Evolutionary conservation across 768 basidiomycete genomes (phyloP), one percentile per base, ranked within the genome.

Genomic region (Lentinus tigrinus): DNA sequence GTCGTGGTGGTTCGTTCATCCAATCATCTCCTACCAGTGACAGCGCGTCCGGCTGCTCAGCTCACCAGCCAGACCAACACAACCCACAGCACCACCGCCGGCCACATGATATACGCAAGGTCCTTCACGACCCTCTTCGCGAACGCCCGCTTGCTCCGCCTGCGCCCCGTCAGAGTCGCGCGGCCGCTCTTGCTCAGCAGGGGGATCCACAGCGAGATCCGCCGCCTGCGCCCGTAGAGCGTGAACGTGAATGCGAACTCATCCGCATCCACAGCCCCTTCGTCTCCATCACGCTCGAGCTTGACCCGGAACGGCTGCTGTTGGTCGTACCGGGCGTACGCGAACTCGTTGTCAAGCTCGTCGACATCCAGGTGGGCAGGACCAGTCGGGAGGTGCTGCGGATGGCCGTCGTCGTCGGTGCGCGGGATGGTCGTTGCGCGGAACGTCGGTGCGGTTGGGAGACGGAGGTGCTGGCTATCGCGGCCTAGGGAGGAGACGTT

Each of bases 181-280:
- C 55, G 27, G 19, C 38, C 27, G 27, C 47, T 28, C 38, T n/a
- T 43, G n/a, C 42, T 16, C 26, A 52, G 31, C 17, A 63, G 38
- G 14, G 56, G 61, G 19, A 59, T 14, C n/a, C 47, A 52, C 24
- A 87, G 19, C 17, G 78, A 75, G 58, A 89, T 65, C n/a, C 82
- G 79, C 58, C 85, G 77, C 17, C 82, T 74, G 27, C 82, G 76
- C 0, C 85, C 84, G 26, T 75, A 67, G 53, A 87, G 75, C 23
- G 77, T 75, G 65, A 88, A 88, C 17, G 80, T 75, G 77, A 80
- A 82, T 79, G 76, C 75, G 78, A 82, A 39, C 72, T 42, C 38
- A 38, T 69, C 68, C 74, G 71, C 21, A 28, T 46, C 53, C 27
- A 19, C 44, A 17, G 26, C 14, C 2, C 26, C 34, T 6, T 13